phyloP scores from a whole-genome alignment of 208 protist species.

The Herpetomonas samuelpessoai region DNA sequence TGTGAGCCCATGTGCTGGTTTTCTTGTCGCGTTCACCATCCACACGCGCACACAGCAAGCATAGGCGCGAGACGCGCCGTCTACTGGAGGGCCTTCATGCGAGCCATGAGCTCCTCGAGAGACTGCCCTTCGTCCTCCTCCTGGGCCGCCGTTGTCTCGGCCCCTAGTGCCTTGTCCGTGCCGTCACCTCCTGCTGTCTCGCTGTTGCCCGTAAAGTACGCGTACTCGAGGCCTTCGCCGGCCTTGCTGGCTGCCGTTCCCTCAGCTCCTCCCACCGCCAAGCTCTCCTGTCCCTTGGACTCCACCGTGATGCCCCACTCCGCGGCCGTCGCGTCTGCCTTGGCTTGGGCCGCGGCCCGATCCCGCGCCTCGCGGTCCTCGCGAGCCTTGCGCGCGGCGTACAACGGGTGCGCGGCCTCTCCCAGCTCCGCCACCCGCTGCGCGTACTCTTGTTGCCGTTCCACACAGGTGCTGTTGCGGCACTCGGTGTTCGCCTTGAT shows the following conservation, averaged over 20 bases:
- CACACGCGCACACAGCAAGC: not conserved
- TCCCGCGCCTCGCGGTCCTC: conserved; percentile 39
- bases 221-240: conserved; percentile 35
- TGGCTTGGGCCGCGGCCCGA: conserved; percentile 25
- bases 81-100: conserved; percentile 49
- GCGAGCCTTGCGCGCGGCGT: conserved; percentile 38
- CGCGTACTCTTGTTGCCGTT: conserved; percentile 70
- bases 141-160: conserved; percentile 7
- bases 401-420: conserved; percentile 58
- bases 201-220: conserved; percentile 15
- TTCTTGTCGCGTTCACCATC: too few relatives aligned
- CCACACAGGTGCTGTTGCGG: conserved; percentile 59
- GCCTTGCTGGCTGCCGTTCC: not conserved
- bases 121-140: conserved; percentile 25
- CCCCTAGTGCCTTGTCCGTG: not conserved
- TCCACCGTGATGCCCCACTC: conserved; percentile 86
- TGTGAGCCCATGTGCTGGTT: too few relatives aligned
- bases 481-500: conserved; percentile 94
- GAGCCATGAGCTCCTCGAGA: conserved; percentile 69
- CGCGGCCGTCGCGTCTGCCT: conserved; percentile 48
- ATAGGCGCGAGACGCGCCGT: not conserved
- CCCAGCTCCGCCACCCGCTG: conserved; percentile 20
- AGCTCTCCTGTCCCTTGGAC: conserved; percentile 25
- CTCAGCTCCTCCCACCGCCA: conserved; percentile 11
- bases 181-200: conserved; percentile 4